These are phyloP conservation scores for Oryza officinalis DNA, from an alignment of 176 grass and related monocot species.

Conservation along the genomic window DNA sequence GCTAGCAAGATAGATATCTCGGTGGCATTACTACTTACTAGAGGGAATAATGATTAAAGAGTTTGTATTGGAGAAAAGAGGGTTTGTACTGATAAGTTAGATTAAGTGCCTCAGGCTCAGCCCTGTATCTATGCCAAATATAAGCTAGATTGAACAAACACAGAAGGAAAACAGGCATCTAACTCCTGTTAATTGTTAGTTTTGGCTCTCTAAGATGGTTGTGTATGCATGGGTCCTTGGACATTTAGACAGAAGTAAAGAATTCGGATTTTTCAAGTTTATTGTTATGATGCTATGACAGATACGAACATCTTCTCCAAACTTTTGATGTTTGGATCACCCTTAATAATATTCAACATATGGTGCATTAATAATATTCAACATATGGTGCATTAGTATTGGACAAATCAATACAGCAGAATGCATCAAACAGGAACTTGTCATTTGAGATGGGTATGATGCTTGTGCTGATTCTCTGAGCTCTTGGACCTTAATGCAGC, in stretches of 20 bases:
- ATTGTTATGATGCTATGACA: neutral
- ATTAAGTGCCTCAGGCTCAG: neutral
- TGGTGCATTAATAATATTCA: neutral
- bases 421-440: neutral
- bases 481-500: neutral
- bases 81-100: neutral
- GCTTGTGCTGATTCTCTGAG: neutral
- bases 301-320: neutral
- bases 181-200: neutral
- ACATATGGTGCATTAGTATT: neutral
- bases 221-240: neutral
- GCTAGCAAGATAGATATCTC: neutral
- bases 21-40: neutral
- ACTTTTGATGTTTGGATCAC: neutral
- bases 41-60: neutral
- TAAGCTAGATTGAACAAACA: neutral
- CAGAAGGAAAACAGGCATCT: neutral
- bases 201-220: neutral
- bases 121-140: neutral
- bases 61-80: neutral
- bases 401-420: neutral
- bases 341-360: neutral
- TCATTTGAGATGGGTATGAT: neutral
- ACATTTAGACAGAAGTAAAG: neutral
- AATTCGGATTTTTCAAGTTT: neutral